Evolutionary conservation across 257 asterid genomes (phyloP).

Genomic region (Catharanthus roseus): DNA sequence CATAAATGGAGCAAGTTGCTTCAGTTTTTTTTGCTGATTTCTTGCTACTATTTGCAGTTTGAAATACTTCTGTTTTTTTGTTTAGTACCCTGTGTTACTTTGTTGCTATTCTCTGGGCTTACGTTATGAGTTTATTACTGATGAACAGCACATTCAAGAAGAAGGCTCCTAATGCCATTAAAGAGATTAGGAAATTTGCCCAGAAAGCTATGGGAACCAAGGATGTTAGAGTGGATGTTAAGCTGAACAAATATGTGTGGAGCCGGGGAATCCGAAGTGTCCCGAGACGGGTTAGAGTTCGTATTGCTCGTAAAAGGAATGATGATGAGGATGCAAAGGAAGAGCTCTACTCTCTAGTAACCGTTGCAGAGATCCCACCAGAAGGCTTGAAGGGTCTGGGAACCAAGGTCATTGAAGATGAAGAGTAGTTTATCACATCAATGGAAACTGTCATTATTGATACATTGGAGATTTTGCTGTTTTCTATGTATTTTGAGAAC

Average conservation of each 20-base stretch:
- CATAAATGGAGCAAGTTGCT: too few relatives aligned
- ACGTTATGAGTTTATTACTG: too few relatives aligned
- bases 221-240: constrained; percentile 53
- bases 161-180: constrained; percentile 58
- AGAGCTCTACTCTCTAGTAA: constrained; percentile 56
- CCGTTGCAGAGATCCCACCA: constrained; percentile 44
- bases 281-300: constrained; percentile 51
- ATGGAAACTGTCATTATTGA: too few relatives aligned
- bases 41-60: neutral
- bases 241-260: constrained; percentile 59
- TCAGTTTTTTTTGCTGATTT: neutral
- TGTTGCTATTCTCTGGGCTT: neutral
- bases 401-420: constrained; percentile 48
- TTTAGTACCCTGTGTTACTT: too few relatives aligned
- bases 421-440: constrained; percentile 21
- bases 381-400: constrained; percentile 53
- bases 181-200: constrained; percentile 53
- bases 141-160: constrained; percentile 47
- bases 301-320: constrained; percentile 57
- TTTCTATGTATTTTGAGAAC: neutral
- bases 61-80: neutral
- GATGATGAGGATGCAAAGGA: constrained; percentile 65
- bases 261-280: constrained; percentile 61
- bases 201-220: constrained; percentile 51
- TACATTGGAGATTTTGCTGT: neutral